Evolutionary conservation across 164 flowering plant genomes (phyloP), one percentile per base, ranked within the genome.

Genomic region (Amborella trichopoda): DNA sequence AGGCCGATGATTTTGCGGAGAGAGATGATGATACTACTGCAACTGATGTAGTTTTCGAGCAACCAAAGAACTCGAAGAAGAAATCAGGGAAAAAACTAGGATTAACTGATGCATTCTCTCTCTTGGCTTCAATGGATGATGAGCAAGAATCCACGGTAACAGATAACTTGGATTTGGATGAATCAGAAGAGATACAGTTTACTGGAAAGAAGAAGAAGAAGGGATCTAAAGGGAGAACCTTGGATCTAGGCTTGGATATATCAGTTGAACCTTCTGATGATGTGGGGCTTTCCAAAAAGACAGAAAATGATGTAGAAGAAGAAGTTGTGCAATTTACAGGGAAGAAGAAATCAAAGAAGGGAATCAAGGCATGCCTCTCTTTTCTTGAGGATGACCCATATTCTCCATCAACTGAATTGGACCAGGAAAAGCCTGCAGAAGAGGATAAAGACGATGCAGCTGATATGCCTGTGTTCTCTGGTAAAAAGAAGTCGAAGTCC

Each of bases 401-500:
- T n/a, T 30, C 34, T 30, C 11, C 9, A 30, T 30, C 34, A 30
- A 30, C 11, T 38, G 41, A 38, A 16, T 18, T 11, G 16, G 41
- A 38, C 16, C 14, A 16, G 16, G 20, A 54, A 43, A 32, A 19
- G 5, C 3, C 60, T 55, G 58, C 54, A 14, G 74, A 73, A 14
- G 75, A 44, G 27, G 71, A 62, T 22, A n/a, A n/a, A n/a, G n/a
- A n/a, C n/a, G n/a, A n/a, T n/a, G n/a, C n/a, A n/a, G n/a, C n/a
- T n/a, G 75, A 68, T 43, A 67, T 1, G 1, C 60, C 62, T 11
- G 38, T 61, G 26, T 74, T 77, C 53, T 17, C 59, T 16, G 76
- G 73, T 21, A 71, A 69, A 64, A 74, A 77, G 68, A 69, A 69
- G 58, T 54, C 70, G 0, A 56, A 56, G n/a, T 43, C 61, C 4